phyloP scores from a whole-genome alignment of 2,329 filamentous ascomycete species.

The Fragosphaeria purpurea region DNA sequence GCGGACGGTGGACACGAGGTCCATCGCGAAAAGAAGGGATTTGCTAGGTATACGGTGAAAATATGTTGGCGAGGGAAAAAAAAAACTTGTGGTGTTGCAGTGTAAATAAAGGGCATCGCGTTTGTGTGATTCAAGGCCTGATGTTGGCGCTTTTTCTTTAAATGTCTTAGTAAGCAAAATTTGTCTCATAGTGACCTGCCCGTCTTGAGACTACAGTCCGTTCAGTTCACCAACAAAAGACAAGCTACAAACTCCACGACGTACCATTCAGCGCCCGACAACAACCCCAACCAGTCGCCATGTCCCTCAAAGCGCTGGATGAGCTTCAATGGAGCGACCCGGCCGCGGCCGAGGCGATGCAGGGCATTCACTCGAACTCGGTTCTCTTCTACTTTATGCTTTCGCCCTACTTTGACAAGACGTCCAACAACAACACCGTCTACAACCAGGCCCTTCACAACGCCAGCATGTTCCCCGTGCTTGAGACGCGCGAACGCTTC shows the following conservation, averaged over 20 bases:
- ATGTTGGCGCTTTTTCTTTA: no score
- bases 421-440: conserved; percentile 57
- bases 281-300: conserved; percentile 16
- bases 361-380: conserved; percentile 53
- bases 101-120: no score
- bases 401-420: conserved; percentile 58
- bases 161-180: no score
- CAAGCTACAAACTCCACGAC: no score
- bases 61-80: no score
- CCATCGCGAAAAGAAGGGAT: conserved; percentile 47
- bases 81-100: background rate
- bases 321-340: conserved; percentile 58
- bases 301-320: conserved; percentile 43
- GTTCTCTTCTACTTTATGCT: conserved; percentile 59
- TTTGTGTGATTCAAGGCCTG: no score
- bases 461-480: conserved; percentile 43
- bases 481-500: conserved; percentile 53
- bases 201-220: no score
- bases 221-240: no score
- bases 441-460: conserved; percentile 54
- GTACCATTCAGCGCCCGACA: no score
- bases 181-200: no score
- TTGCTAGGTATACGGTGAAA: no score
- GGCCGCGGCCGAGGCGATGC: conserved; percentile 34
- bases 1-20: conserved; percentile 83